These are phyloP conservation scores for Aspergillus versicolor DNA, from an alignment of 2,329 filamentous ascomycete genomes.

Conservation along the genomic window DNA sequence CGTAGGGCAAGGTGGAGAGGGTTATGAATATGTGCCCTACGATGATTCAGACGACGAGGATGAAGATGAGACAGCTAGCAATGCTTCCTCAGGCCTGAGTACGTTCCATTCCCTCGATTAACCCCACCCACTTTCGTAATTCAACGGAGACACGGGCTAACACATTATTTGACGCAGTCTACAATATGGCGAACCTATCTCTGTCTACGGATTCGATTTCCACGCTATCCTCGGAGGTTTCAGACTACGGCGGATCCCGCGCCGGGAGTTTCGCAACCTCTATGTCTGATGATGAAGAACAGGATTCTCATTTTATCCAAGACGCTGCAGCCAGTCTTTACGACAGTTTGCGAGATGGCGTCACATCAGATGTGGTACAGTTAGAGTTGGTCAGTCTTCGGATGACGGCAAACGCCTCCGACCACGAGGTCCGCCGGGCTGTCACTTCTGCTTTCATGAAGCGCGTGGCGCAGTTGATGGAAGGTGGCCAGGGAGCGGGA, in stretches of 20 bases:
- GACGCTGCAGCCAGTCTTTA: slow-evolving; percentile 86
- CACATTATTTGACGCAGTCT: slow-evolving; percentile 37
- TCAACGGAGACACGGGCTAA: neutral
- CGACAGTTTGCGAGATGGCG: slow-evolving; percentile 73
- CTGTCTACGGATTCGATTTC: slow-evolving; percentile 59
- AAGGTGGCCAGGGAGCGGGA: slow-evolving; percentile 56
- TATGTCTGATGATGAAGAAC: slow-evolving; percentile 61
- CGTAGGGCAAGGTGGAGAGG: slow-evolving; percentile 60
- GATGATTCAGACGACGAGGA: slow-evolving; percentile 61
- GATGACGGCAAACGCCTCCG: slow-evolving; percentile 85
- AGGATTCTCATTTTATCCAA: slow-evolving; percentile 72
- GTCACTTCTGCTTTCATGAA: slow-evolving; percentile 83
- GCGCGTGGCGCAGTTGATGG: slow-evolving; percentile 70
- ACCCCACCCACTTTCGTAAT: neutral
- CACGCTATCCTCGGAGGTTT: slow-evolving; percentile 59
- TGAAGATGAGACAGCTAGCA: slow-evolving; percentile 64
- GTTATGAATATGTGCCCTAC: slow-evolving; percentile 64
- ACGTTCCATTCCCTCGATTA: slow-evolving; percentile 14
- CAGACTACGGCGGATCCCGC: slow-evolving; percentile 54
- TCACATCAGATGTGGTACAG: slow-evolving; percentile 78
- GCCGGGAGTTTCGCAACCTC: slow-evolving; percentile 72
- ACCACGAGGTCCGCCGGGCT: slow-evolving; percentile 81
- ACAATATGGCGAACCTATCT: slow-evolving; percentile 50
- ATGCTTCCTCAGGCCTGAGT: slow-evolving; percentile 47
- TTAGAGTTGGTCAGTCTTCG: slow-evolving; percentile 93